Evolutionary conservation across 2,329 filamentous ascomycete species (phyloP).

Genomic region (Byssoonygena ceratinophila): DNA sequence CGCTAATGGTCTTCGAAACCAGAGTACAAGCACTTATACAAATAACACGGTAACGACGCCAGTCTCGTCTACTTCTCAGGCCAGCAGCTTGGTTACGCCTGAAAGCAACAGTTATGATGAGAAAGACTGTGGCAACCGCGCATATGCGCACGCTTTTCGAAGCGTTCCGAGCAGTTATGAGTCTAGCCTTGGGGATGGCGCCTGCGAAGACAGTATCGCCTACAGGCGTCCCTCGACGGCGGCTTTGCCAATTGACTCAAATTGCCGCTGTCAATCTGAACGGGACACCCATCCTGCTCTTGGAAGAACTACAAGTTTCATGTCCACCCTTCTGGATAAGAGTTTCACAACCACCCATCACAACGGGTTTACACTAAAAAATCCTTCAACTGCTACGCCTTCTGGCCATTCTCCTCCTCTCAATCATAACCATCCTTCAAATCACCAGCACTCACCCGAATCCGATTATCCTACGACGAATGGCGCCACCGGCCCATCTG

Average conservation of each 20-base stretch:
- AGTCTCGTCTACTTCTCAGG: slow-evolving; percentile 36
- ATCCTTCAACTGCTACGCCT: slow-evolving; percentile 10
- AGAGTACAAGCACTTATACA: slow-evolving; percentile 35
- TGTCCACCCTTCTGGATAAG: slow-evolving; percentile 16
- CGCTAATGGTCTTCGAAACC: slow-evolving; percentile 23
- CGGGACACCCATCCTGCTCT: not conserved
- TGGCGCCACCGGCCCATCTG: not conserved
- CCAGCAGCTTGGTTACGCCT: slow-evolving; percentile 35
- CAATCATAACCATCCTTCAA: not conserved
- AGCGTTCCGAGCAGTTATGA: slow-evolving; percentile 8
- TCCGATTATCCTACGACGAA: not conserved
- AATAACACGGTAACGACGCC: slow-evolving; percentile 32
- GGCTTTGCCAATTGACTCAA: slow-evolving; percentile 5
- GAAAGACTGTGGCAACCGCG: slow-evolving; percentile 23
- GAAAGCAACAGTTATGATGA: slow-evolving; percentile 32
- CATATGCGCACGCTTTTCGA: slow-evolving; percentile 2
- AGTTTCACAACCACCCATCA: slow-evolving; percentile 12
- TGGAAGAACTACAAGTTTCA: slow-evolving; percentile 10
- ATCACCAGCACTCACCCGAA: not conserved
- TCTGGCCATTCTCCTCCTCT: slow-evolving; percentile 4
- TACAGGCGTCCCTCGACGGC: slow-evolving; percentile 7
- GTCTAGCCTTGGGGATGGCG: slow-evolving; percentile 8
- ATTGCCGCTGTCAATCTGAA: not conserved
- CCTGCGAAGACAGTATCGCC: slow-evolving; percentile 1
- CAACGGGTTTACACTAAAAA: slow-evolving; percentile 9